Conservation (phyloP, 1,139 yeast genomes). For the Yamadazyma conglobata region DNA sequence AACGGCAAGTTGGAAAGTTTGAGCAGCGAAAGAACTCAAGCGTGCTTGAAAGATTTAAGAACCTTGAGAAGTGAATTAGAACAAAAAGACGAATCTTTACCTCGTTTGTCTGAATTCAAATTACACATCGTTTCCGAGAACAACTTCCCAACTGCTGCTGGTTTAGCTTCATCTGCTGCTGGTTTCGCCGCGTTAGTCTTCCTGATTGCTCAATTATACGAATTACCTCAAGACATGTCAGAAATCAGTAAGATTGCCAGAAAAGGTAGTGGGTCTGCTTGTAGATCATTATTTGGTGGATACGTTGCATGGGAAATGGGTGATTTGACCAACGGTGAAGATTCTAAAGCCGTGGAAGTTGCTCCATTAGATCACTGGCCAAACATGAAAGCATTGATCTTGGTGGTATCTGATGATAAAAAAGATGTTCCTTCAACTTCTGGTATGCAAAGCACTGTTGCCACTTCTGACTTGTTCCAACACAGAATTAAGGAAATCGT, state of each 20-base stretch:
- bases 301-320: conserved; percentile 99
- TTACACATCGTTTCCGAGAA: conserved; percentile 88
- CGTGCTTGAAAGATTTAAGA: conserved; percentile 77
- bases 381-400: conserved; percentile 81
- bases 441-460: conserved; percentile 95
- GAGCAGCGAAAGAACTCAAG: conserved; percentile 67
- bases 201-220: conserved; percentile 77
- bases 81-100: conserved; percentile 43
- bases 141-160: conserved; percentile 99
- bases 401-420: conserved; percentile 89
- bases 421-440: conserved; percentile 93
- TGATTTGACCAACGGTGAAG: conserved; percentile 61
- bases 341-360: conserved; percentile 88
- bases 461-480: conserved; percentile 80
- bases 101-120: conserved; percentile 60
- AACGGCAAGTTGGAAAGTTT: conserved; percentile 73
- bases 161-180: conserved; percentile 87
- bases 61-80: conserved; percentile 58
- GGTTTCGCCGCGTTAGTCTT: conserved; percentile 95
- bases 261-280: conserved; percentile 97
- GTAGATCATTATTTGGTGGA: conserved; percentile 95
- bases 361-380: conserved; percentile 91
- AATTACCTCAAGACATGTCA: conserved; percentile 76
- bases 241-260: conserved; percentile 92
- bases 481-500: conserved; percentile 78